A percentile compares a stretch with the other conserved stretches of the same genome.
These are phyloP conservation scores for Arxiozyma slooffiae DNA, from an alignment of 1,139 yeast genomes.

Conservation along the genomic window DNA sequence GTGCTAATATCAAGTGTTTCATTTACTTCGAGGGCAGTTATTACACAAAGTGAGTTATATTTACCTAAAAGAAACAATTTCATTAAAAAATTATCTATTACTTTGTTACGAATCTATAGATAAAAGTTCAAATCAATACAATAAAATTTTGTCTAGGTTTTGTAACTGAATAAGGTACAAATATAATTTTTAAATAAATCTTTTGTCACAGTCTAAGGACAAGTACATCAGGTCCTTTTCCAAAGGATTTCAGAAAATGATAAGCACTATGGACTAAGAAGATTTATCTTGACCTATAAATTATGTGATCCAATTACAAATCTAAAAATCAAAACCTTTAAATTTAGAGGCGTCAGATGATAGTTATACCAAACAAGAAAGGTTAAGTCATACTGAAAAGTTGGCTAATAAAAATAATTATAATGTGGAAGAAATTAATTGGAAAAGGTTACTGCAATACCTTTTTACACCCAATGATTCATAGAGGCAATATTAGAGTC, in stretches of 20 bases:
- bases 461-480: slow-evolving; percentile 80
- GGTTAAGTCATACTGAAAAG: slow-evolving; percentile 55
- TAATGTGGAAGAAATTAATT: slow-evolving; percentile 59
- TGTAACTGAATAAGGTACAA: background rate
- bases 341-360: slow-evolving; percentile 41
- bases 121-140: slow-evolving; percentile 2
- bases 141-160: background rate
- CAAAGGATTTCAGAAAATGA: slow-evolving; percentile 53
- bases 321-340: slow-evolving; percentile 59
- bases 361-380: slow-evolving; percentile 78
- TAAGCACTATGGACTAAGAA: slow-evolving; percentile 51
- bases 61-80: background rate
- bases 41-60: background rate
- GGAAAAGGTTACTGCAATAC: slow-evolving; percentile 96
- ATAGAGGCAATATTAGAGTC: slow-evolving; percentile 82
- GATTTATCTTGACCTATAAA: slow-evolving; percentile 63
- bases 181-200: slow-evolving; percentile 9
- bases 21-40: background rate
- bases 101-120: background rate
- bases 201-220: slow-evolving; percentile 76
- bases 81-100: background rate
- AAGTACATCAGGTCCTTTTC: slow-evolving; percentile 86
- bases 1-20: slow-evolving; percentile 3
- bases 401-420: slow-evolving; percentile 68
- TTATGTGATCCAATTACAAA: slow-evolving; percentile 67